A percentile compares a stretch with the other conserved stretches of the same genome.
Evolutionary conservation across 148 eudicot genomes (phyloP).

Genomic region (Fagopyrum tataricum): DNA sequence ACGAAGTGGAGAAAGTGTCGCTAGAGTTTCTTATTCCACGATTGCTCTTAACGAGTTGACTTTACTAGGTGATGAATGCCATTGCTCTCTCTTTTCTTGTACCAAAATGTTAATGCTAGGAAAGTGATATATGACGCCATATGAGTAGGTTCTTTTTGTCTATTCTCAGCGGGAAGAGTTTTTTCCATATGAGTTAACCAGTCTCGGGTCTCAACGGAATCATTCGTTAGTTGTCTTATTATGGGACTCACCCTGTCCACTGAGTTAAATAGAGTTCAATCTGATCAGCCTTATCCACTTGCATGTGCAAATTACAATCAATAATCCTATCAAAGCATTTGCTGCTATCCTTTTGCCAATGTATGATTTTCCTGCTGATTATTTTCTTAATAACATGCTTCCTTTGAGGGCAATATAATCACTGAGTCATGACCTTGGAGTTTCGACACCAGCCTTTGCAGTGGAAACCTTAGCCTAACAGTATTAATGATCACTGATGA

Average conservation of each 20-base stretch:
- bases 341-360: background rate
- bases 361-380: background rate
- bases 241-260: background rate
- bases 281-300: background rate
- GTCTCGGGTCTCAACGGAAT: too few relatives aligned
- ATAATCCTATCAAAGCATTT: background rate
- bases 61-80: background rate
- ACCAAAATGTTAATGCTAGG: background rate
- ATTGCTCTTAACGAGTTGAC: background rate
- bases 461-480: background rate
- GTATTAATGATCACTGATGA: background rate
- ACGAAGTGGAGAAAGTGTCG: conserved; percentile 8
- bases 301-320: background rate
- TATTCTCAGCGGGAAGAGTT: background rate
- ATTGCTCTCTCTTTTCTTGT: background rate
- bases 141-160: background rate
- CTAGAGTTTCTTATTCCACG: background rate
- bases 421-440: background rate
- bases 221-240: background rate
- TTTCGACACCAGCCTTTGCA: background rate
- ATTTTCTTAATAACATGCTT: background rate
- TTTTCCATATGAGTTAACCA: background rate
- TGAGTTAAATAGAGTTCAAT: background rate
- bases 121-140: background rate
- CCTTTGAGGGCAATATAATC: background rate